Evolutionary conservation across 805 yeast species (phyloP), one percentile per base, ranked within the genome.

Genomic region (Zygosaccharomyces gambellarensis): DNA sequence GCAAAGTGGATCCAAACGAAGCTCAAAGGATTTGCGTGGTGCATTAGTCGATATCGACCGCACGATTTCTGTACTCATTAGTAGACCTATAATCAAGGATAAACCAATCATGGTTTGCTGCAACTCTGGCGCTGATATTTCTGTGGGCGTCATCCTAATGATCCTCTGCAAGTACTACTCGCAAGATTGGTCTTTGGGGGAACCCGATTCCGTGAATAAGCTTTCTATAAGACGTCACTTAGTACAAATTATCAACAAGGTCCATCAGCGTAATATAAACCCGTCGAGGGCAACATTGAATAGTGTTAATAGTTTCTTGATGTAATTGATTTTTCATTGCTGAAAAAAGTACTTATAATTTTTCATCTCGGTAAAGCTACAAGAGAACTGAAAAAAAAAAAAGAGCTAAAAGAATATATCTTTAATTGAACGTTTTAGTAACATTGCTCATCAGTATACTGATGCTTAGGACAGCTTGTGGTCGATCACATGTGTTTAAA

Each of bases 271-370:
- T n/a, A 78, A 75, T 36, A 79, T 78, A 4, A 85, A 87, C 51
- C 95, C 96, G 0, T 82, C 90, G 48, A 71, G 96, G 44, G 82
- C 87, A 9, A 85, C 95, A 0, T 69, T 87, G 36, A 90, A 84
- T 56, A 77, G 90, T 27, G 80, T 86, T 2, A 85, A 87, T 53
- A 65, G 81, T 2, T 79, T 54, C 51, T 55, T 84, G 28, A 77
- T 84, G 81, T 76, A 68, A 25, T n/a, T 9, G 29, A 14, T 11
- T 17, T 21, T 19, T 14, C 38, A 10, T 17, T 41, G 8, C 12
- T 17, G n/a, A 10, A 42, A 42, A 42, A 42, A 21, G 25, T 19
- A 17, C 45, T 6, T 17, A 10, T 27, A 17, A 28, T 42, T 42
- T 42, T 25, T 29, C 36, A 10, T 29, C 19, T 42, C 45, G 45